These are phyloP conservation scores for Hypomyces rosellus DNA, from an alignment of 2,329 filamentous ascomycete species.

Conservation along the genomic window DNA sequence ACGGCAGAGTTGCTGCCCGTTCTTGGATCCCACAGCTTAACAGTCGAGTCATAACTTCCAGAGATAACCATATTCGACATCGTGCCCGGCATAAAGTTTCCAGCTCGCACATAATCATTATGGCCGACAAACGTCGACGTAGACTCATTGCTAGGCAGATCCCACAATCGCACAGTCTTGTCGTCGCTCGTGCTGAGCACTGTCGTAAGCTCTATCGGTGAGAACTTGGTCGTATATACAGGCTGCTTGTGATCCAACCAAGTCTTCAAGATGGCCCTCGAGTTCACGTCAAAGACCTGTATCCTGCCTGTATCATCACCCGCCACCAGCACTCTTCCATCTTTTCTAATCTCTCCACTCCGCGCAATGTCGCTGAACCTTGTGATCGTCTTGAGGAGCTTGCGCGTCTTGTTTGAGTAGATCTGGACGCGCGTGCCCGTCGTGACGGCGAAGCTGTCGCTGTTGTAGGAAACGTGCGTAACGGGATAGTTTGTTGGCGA, in stretches of 20 bases:
- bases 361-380: conserved; percentile 89
- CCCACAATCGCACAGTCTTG: conserved; percentile 88
- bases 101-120: conserved; percentile 84
- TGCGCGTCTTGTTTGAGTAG: conserved; percentile 85
- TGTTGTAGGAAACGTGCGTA: conserved; percentile 76
- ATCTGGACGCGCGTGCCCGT: conserved; percentile 89
- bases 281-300: conserved; percentile 88
- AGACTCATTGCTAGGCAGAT: conserved; percentile 73
- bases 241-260: conserved; percentile 94
- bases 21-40: conserved; percentile 88
- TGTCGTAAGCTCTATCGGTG: conserved; percentile 77
- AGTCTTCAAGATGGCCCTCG: conserved; percentile 86
- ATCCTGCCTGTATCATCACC: conserved; percentile 88
- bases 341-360: conserved; percentile 78
- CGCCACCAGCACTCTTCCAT: conserved; percentile 83
- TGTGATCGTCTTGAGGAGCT: conserved; percentile 88
- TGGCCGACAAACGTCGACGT: conserved; percentile 78
- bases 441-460: conserved; percentile 85
- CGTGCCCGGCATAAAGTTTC: conserved; percentile 72
- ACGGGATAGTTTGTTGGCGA: conserved; percentile 86
- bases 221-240: conserved; percentile 87
- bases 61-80: conserved; percentile 74
- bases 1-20: conserved; percentile 59
- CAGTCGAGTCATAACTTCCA: conserved; percentile 91
- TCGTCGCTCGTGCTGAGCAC: conserved; percentile 90